These are phyloP conservation scores for Cerioporus squamosus DNA, from an alignment of 1,284 basidiomycete genomes.

Conservation along the genomic window DNA sequence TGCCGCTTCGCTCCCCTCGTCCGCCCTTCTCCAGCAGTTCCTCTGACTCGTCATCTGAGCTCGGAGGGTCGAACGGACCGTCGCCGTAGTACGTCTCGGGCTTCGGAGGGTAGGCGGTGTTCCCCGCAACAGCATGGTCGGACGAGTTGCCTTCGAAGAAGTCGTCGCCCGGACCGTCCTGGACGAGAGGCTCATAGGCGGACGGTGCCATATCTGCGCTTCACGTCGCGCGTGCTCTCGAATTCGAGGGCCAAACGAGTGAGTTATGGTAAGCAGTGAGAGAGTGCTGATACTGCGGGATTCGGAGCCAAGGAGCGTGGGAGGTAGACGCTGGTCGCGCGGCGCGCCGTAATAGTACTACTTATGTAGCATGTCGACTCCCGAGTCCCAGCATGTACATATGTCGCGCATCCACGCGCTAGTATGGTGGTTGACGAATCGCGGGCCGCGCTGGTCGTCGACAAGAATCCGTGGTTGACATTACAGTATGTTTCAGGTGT, in stretches of 20 bases:
- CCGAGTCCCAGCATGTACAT: too few relatives aligned
- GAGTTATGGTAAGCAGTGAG: neutral
- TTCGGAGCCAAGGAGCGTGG: too few relatives aligned
- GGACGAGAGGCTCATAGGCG: conserved; percentile 26
- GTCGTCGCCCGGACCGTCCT: conserved; percentile 20
- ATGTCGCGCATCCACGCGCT: too few relatives aligned
- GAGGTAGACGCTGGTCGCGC: too few relatives aligned
- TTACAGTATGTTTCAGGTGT: too few relatives aligned
- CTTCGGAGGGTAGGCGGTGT: conserved; percentile 20
- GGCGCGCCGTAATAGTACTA: too few relatives aligned
- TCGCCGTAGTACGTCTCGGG: conserved; percentile 65
- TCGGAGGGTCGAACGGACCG: conserved; percentile 72
- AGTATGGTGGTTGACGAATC: too few relatives aligned
- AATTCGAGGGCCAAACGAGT: neutral
- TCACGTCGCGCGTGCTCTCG: neutral
- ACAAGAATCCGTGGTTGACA: too few relatives aligned
- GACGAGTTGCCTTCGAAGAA: conserved; percentile 9
- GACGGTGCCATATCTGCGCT: conserved; percentile 17
- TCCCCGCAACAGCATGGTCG: neutral
- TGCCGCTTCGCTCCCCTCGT: conserved; percentile 28
- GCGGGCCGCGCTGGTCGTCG: too few relatives aligned
- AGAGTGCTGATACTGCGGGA: too few relatives aligned
- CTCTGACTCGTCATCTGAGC: conserved; percentile 70
- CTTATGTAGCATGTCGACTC: too few relatives aligned
- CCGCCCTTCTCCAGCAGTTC: conserved; percentile 47